phyloP scores from a whole-genome alignment of 305 asterid genomes.

The Solanum hybrid region DNA sequence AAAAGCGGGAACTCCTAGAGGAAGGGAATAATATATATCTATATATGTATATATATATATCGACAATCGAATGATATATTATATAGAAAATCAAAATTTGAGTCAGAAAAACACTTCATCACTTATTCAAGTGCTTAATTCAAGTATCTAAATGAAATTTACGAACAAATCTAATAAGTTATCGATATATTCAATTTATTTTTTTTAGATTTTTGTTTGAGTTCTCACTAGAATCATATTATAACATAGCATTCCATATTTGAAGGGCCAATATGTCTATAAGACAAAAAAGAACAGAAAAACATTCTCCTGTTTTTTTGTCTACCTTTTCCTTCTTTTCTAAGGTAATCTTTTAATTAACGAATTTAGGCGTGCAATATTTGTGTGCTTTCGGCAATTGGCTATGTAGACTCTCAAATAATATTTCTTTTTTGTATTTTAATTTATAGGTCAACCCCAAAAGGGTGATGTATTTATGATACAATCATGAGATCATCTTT shows the following conservation, averaged over 20 bases:
- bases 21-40: too few relatives aligned
- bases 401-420: background rate
- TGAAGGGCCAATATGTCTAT: background rate
- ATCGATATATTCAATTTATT: background rate
- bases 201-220: background rate
- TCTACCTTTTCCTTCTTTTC: background rate
- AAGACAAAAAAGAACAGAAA: background rate
- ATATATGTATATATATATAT: too few relatives aligned
- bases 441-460: background rate
- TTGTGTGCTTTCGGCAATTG: background rate
- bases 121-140: background rate
- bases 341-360: background rate
- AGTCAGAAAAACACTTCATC: background rate
- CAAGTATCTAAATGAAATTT: background rate
- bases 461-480: constrained; percentile 4
- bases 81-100: background rate
- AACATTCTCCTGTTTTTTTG: constrained; percentile 1
- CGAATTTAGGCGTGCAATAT: constrained; percentile 3
- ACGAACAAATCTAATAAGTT: background rate
- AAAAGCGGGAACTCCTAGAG: too few relatives aligned
- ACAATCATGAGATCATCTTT: background rate
- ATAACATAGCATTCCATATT: background rate
- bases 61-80: background rate
- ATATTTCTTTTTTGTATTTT: background rate
- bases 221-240: background rate